A percentile compares a stretch with the other conserved stretches of the same genome.
Conservation (phyloP, 2,329 filamentous ascomycete species). For the Myriosclerotinia duriaeana region DNA sequence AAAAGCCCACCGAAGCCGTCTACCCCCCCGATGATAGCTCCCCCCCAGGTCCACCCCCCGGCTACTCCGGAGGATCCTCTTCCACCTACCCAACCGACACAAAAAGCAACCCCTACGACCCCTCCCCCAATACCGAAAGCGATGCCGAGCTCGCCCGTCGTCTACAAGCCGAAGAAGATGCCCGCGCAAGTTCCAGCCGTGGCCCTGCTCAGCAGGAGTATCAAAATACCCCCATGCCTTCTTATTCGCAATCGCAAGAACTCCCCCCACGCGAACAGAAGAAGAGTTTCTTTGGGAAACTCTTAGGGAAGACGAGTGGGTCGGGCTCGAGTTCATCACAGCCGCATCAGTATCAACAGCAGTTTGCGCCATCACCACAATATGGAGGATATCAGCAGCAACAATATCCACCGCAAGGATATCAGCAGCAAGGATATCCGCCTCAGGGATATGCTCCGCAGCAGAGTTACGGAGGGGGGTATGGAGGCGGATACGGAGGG, state of each 20-base stretch:
- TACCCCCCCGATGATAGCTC: constrained; percentile 53
- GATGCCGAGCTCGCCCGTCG: constrained; percentile 74
- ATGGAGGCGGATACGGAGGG: constrained; percentile 41
- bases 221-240: constrained; percentile 36
- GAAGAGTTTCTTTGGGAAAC: constrained; percentile 53
- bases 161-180: constrained; percentile 82
- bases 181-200: constrained; percentile 45
- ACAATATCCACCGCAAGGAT: constrained; percentile 43
- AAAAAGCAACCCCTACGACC: constrained; percentile 71
- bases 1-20: constrained; percentile 71
- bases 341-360: constrained; percentile 38
- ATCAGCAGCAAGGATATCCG: constrained; percentile 37
- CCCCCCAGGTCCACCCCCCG: constrained; percentile 64
- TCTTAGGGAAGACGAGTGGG: constrained; percentile 44
- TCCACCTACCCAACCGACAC: constrained; percentile 43
- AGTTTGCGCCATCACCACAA: constrained; percentile 19
- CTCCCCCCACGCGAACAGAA: constrained; percentile 47
- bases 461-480: constrained; percentile 40
- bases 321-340: constrained; percentile 25
- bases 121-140: constrained; percentile 47
- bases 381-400: constrained; percentile 29
- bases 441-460: constrained; percentile 38
- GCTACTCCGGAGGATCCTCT: constrained; percentile 44
- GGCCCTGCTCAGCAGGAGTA: constrained; percentile 33
- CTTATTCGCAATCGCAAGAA: constrained; percentile 31